Evolutionary conservation across 179 eudicot species (phyloP).

Genomic region (Silene noctiflora): DNA sequence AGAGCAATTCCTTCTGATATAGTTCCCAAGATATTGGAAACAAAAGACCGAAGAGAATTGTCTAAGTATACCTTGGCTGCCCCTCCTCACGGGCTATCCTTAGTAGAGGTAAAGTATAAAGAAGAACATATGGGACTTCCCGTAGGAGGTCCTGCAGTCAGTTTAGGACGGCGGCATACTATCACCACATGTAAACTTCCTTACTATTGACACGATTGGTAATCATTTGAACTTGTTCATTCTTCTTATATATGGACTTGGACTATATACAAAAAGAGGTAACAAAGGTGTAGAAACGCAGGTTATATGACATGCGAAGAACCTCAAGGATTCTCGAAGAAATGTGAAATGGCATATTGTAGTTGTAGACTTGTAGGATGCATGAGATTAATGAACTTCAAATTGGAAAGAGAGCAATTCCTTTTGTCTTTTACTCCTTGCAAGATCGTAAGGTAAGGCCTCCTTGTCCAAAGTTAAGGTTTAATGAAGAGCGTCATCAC

Average conservation of each 20-base stretch:
- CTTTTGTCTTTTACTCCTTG: too few relatives aligned
- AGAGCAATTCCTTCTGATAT: conserved; percentile 77
- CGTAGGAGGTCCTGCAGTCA: conserved; percentile 46
- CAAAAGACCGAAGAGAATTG: conserved; percentile 64
- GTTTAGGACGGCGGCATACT: conserved; percentile 65
- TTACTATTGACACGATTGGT: conserved; percentile 29
- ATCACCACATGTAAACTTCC: conserved; percentile 76
- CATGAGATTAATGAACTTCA: too few relatives aligned
- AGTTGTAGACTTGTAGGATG: background rate
- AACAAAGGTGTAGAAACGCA: too few relatives aligned
- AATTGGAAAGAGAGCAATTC: too few relatives aligned
- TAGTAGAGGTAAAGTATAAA: conserved; percentile 59
- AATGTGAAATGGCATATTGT: too few relatives aligned
- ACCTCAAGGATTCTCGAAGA: too few relatives aligned
- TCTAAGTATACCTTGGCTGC: conserved; percentile 58
- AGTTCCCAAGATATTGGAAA: conserved; percentile 58
- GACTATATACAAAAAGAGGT: background rate
- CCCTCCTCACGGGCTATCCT: conserved; percentile 81
- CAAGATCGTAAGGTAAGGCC: background rate
- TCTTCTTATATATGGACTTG: background rate
- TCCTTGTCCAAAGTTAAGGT: too few relatives aligned
- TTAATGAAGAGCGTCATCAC: too few relatives aligned
- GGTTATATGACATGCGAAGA: too few relatives aligned
- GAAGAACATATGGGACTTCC: conserved; percentile 68
- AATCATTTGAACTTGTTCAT: background rate